A percentile compares a stretch with the other conserved stretches of the same genome.
These are phyloP conservation scores for Exophiala aquamarina DNA, from an alignment of 2,329 filamentous ascomycete genomes.

Conservation along the genomic window DNA sequence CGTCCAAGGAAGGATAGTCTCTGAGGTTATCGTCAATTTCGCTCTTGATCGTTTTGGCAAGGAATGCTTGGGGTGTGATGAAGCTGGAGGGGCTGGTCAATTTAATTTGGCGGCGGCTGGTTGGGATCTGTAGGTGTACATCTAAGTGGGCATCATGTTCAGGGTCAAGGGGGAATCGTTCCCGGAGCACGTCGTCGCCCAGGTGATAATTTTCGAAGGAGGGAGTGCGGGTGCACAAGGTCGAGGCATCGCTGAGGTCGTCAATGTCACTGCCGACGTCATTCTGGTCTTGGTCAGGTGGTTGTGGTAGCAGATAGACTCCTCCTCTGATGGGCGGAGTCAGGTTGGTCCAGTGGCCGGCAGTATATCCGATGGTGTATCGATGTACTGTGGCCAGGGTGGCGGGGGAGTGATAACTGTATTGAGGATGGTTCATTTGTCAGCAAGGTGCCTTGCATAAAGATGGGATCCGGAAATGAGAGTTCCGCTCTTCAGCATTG, in stretches of 20 bases:
- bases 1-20: slow-evolving; percentile 54
- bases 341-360: slow-evolving; percentile 57
- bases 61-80: not conserved
- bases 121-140: not conserved
- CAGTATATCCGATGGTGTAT: slow-evolving; percentile 60
- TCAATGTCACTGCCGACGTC: slow-evolving; percentile 3
- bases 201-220: not conserved
- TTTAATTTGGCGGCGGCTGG: not conserved
- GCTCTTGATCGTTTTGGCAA: slow-evolving; percentile 13
- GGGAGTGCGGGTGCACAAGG: not conserved
- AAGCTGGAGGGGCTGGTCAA: not conserved
- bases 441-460: not conserved
- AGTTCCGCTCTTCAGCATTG: not conserved
- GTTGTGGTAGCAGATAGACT: slow-evolving; percentile 37
- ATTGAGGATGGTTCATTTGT: slow-evolving; percentile 12
- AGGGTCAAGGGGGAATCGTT: not conserved
- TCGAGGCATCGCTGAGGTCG: slow-evolving; percentile 1
- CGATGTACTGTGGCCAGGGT: slow-evolving; percentile 59
- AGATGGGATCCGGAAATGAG: not conserved
- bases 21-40: slow-evolving; percentile 39
- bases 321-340: slow-evolving; percentile 60
- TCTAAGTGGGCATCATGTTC: not conserved
- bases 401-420: slow-evolving; percentile 57
- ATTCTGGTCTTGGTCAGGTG: slow-evolving; percentile 10
- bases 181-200: not conserved